Conservation (phyloP, 192 early-diverging fungal genomes). For the Anaeromyces robustus region DNA sequence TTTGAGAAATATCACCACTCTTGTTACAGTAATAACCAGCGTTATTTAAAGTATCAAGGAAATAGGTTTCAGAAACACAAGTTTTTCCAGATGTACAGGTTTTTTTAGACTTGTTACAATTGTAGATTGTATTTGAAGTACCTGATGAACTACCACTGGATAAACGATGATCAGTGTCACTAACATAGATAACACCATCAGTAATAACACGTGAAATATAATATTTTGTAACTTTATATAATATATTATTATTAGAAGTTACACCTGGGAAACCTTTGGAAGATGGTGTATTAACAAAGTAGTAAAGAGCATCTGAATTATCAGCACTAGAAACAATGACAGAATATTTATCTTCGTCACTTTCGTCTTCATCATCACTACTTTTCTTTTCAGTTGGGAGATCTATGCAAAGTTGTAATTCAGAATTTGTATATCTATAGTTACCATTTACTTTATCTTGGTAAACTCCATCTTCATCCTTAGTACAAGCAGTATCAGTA, state of each 20-base stretch:
- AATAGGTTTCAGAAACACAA: background rate
- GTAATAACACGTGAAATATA: background rate
- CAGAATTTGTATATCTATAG: too few species aligned
- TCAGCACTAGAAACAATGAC: background rate
- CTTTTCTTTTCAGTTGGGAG: background rate
- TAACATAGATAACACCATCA: background rate
- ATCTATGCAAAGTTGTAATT: background rate
- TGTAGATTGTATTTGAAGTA: background rate
- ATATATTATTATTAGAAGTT: background rate
- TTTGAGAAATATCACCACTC: background rate
- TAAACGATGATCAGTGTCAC: background rate
- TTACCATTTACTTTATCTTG: too few species aligned
- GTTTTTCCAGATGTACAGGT: background rate
- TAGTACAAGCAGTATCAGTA: background rate
- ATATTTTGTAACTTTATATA: background rate
- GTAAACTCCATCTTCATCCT: background rate
- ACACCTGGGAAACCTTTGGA: background rate
- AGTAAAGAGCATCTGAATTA: background rate
- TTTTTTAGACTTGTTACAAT: background rate
- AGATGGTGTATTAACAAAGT: background rate
- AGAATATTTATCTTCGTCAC: background rate
- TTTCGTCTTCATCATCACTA: too few species aligned
- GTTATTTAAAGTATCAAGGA: background rate
- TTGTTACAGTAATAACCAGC: background rate
- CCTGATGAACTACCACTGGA: background rate